Conservation (phyloP, 2,329 filamentous ascomycete species). For the Parastagonospora nodorum region DNA sequence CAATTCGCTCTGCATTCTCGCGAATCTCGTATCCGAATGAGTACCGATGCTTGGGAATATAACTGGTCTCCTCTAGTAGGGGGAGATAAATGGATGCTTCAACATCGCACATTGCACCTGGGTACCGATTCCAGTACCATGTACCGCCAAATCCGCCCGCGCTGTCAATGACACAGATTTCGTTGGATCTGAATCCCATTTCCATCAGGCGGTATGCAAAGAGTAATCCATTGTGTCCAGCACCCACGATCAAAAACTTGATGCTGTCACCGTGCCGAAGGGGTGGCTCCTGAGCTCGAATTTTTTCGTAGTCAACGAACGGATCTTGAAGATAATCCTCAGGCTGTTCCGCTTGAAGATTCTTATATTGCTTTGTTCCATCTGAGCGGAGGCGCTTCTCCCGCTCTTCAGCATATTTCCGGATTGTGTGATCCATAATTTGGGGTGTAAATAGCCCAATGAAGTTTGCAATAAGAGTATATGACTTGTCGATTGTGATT, state of each 20-base stretch:
- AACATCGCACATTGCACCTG: constrained; percentile 60
- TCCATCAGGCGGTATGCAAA: constrained; percentile 38
- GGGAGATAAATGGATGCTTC: constrained; percentile 67
- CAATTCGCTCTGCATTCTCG: constrained; percentile 44
- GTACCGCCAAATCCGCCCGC: constrained; percentile 55
- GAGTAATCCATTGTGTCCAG: not conserved
- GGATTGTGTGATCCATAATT: not conserved
- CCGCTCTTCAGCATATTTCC: not conserved
- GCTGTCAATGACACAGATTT: constrained; percentile 50
- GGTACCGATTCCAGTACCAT: constrained; percentile 57
- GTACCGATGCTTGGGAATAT: constrained; percentile 58
- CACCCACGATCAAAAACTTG: not conserved
- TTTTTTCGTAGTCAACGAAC: not conserved
- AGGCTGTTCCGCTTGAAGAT: not conserved
- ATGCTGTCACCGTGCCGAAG: not conserved
- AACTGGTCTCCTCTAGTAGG: constrained; percentile 63
- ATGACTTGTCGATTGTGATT: too few species aligned
- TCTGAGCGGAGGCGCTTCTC: not conserved
- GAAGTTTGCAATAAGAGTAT: too few species aligned
- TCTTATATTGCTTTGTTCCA: not conserved
- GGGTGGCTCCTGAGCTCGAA: not conserved
- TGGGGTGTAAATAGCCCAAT: not conserved
- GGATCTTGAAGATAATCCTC: not conserved
- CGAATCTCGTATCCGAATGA: constrained; percentile 53
- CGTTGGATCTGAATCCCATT: constrained; percentile 37